phyloP scores from a whole-genome alignment of 2,329 filamentous ascomycete genomes.

The Sporothrix inflata region DNA sequence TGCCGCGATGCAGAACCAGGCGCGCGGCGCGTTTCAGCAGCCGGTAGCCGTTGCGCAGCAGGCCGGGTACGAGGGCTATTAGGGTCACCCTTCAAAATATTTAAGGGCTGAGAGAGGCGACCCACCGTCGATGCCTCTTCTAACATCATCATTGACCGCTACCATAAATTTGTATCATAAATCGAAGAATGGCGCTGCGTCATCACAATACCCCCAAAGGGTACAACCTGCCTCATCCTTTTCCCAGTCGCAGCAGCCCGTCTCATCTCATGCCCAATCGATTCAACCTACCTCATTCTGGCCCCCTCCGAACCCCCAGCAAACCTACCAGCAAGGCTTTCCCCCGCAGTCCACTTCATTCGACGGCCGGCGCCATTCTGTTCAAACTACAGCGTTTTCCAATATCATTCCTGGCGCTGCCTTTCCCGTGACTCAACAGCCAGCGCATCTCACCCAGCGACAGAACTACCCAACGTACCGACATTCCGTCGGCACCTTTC shows the following conservation, averaged over 20 bases:
- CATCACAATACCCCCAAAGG: too few relatives aligned
- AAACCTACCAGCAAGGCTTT: too few relatives aligned
- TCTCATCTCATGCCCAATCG: too few relatives aligned
- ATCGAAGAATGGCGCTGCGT: too few relatives aligned
- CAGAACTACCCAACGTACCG: background rate
- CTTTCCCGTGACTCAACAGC: background rate
- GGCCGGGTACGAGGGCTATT: constrained; percentile 38
- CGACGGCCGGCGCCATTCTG: background rate
- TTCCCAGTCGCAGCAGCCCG: too few relatives aligned
- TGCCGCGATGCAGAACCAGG: constrained; percentile 35
- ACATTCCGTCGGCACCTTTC: background rate
- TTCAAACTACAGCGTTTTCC: background rate
- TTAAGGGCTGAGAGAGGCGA: too few relatives aligned
- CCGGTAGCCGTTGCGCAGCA: constrained; percentile 35
- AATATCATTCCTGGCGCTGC: background rate
- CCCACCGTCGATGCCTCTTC: background rate
- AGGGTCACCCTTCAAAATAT: background rate
- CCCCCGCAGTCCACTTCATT: too few relatives aligned
- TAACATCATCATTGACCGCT: background rate
- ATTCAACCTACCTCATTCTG: too few relatives aligned
- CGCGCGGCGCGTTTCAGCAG: constrained; percentile 36
- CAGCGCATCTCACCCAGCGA: background rate
- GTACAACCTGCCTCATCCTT: too few relatives aligned
- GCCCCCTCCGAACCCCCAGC: too few relatives aligned
- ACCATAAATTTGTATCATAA: background rate